These are phyloP conservation scores for Akanthomyces lecanii DNA, from an alignment of 2,329 filamentous ascomycete genomes.

Conservation along the genomic window DNA sequence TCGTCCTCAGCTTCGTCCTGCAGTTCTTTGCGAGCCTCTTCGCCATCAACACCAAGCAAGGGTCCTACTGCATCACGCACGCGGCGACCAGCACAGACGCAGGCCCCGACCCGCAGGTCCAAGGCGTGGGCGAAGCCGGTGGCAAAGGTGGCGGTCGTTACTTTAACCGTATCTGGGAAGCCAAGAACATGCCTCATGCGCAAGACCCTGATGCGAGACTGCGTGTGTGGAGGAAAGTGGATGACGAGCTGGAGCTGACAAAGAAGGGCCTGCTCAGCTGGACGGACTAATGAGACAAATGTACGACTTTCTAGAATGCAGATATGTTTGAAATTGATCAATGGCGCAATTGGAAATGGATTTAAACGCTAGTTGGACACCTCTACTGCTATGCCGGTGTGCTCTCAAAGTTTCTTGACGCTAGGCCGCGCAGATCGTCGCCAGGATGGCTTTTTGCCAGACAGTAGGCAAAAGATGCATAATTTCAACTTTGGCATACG, in stretches of 20 bases:
- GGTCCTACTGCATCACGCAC: slow-evolving; percentile 17
- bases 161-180: slow-evolving; percentile 19
- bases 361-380: too few species aligned
- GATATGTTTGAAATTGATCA: too few species aligned
- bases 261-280: slow-evolving; percentile 17
- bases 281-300: slow-evolving; percentile 5
- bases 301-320: neutral
- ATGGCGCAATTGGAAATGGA: neutral
- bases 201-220: slow-evolving; percentile 12
- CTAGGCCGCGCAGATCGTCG: too few species aligned
- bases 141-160: slow-evolving; percentile 16
- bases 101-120: slow-evolving; percentile 10
- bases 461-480: too few species aligned
- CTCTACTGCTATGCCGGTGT: too few species aligned
- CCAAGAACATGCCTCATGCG: slow-evolving; percentile 13
- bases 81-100: slow-evolving; percentile 14
- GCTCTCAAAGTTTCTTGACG: too few species aligned
- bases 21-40: slow-evolving; percentile 10
- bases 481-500: neutral
- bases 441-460: too few species aligned
- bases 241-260: slow-evolving; percentile 16
- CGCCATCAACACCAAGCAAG: slow-evolving; percentile 15
- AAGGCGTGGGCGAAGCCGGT: slow-evolving; percentile 13
- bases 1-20: neutral
- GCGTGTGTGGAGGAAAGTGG: slow-evolving; percentile 17